These are phyloP conservation scores for Beauveria rudraprayagi DNA, from an alignment of 2,329 filamentous ascomycete species.

Conservation along the genomic window DNA sequence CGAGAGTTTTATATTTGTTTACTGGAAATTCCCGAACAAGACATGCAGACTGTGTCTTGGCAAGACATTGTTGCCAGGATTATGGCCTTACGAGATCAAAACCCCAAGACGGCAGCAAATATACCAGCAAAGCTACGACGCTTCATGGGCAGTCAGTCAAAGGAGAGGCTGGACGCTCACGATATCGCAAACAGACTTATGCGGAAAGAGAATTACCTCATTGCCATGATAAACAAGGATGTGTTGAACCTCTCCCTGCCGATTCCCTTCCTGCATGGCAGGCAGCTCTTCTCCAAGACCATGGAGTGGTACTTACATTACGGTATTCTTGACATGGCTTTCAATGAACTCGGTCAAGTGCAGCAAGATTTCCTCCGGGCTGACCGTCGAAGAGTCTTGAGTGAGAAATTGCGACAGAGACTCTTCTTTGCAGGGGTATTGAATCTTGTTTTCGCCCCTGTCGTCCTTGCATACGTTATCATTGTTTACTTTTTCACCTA, in stretches of 20 bases:
- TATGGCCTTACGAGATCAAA: slow-evolving; percentile 76
- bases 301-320: slow-evolving; percentile 89
- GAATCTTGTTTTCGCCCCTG: slow-evolving; percentile 79
- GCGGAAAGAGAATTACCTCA: slow-evolving; percentile 94
- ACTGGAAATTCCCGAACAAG: slow-evolving; percentile 69
- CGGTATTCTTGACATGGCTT: slow-evolving; percentile 87
- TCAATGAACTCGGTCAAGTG: slow-evolving; percentile 82
- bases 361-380: slow-evolving; percentile 79
- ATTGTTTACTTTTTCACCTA: slow-evolving; percentile 92
- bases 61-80: slow-evolving; percentile 80
- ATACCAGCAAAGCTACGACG: slow-evolving; percentile 43
- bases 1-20: slow-evolving; percentile 81
- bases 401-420: slow-evolving; percentile 66
- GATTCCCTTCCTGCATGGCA: slow-evolving; percentile 70
- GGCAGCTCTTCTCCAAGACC: slow-evolving; percentile 80
- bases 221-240: slow-evolving; percentile 96
- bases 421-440: slow-evolving; percentile 79
- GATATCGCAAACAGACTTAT: slow-evolving; percentile 96
- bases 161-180: slow-evolving; percentile 89
- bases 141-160: slow-evolving; percentile 75
- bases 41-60: slow-evolving; percentile 94
- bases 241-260: slow-evolving; percentile 80
- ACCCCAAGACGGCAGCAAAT: slow-evolving; percentile 65
- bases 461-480: slow-evolving; percentile 78
- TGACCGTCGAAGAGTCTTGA: slow-evolving; percentile 69